A percentile compares a stretch with the other conserved stretches of the same genome.
Conservation (phyloP, 768 basidiomycete genomes). For the Rhodocollybia butyracea region DNA sequence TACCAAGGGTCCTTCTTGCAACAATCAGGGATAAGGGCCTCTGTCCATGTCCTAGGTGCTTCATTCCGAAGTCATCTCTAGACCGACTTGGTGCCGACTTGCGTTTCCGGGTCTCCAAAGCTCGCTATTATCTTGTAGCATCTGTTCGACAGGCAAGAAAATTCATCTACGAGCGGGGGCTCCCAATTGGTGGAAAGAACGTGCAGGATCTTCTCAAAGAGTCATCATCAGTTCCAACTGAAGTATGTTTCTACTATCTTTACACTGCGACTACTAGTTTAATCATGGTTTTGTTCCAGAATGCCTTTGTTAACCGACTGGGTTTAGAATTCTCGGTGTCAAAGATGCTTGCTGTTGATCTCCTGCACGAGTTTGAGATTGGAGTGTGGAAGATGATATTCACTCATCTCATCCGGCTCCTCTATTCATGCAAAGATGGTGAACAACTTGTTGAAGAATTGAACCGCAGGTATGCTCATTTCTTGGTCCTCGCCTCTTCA, state of each 20-base stretch:
- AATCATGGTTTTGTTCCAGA: conserved; percentile 15
- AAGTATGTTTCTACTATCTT: too few species aligned
- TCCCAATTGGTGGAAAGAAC: background rate
- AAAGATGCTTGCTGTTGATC: conserved; percentile 29
- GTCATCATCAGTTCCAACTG: conserved; percentile 15
- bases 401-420: conserved; percentile 32
- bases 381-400: conserved; percentile 38
- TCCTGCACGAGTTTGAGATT: conserved; percentile 36
- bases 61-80: conserved; percentile 17
- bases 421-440: conserved; percentile 24
- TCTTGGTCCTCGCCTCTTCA: conserved; percentile 9
- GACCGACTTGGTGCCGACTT: conserved; percentile 21
- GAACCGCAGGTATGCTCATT: conserved; percentile 23
- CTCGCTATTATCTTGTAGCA: background rate
- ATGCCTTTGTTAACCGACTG: conserved; percentile 20
- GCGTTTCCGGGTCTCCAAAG: background rate
- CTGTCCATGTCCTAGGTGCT: conserved; percentile 27
- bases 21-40: conserved; percentile 19
- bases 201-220: conserved; percentile 14
- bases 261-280: background rate
- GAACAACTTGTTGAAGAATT: conserved; percentile 22
- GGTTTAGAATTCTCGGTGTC: conserved; percentile 19
- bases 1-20: conserved; percentile 22
- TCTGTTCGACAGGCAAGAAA: conserved; percentile 7
- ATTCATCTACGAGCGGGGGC: conserved; percentile 8